Evolutionary conservation across 306 rosid species (phyloP).

Genomic region (Prunus mira): DNA sequence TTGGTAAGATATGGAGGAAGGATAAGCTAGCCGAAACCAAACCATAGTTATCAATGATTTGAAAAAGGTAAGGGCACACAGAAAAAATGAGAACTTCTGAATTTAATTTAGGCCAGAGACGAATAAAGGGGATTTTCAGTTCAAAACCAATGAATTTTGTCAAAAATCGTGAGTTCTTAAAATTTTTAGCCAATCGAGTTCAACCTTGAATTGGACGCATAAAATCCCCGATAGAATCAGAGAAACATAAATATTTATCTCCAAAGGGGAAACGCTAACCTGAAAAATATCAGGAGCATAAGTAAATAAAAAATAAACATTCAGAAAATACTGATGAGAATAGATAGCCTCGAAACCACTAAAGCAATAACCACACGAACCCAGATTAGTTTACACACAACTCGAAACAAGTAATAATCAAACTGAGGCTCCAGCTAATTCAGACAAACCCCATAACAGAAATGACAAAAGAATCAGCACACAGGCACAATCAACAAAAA

Average conservation of each 20-base stretch:
- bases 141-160: background rate
- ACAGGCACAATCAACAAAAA: background rate
- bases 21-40: background rate
- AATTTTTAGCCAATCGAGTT: background rate
- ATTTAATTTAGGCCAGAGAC: background rate
- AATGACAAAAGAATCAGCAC: background rate
- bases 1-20: background rate
- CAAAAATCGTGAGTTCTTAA: background rate
- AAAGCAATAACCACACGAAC: background rate
- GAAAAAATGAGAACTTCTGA: background rate
- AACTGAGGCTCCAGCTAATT: background rate
- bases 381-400: background rate
- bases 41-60: background rate
- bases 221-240: background rate
- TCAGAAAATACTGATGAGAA: background rate
- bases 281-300: background rate
- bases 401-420: background rate
- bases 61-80: background rate
- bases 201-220: background rate
- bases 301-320: background rate
- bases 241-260: background rate
- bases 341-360: background rate
- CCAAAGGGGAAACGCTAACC: background rate
- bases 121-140: background rate
- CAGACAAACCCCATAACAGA: background rate